Base-by-base conservation (phyloP, 805 yeast genomes). In the Yamadazyma takamatsuzukensis region DNA sequence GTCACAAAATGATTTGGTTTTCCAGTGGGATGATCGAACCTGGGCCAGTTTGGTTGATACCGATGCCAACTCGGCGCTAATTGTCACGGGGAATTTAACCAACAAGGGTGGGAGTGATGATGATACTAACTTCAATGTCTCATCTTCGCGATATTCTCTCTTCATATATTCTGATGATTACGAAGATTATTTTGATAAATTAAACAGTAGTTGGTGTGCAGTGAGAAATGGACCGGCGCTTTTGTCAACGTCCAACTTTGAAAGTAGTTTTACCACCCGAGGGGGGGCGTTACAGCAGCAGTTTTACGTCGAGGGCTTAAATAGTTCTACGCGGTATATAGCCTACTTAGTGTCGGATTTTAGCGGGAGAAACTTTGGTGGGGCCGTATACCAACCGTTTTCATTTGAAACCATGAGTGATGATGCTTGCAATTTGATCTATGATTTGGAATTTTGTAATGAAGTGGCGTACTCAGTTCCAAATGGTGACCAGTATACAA, bases 401-500 rank as follows among this genome's bases (percentile, higher is more conserved):
- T 54, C 56, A 22, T 84, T 90, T 38, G 70, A 73, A 25, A 76
- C 86, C 2, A 56, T 74, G 54, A 56, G 54, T 16, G 51, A 68
- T 2, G 61, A 64, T 13, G 72, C 84, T 2, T 90, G 98, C 54
- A 75, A 81, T 39, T 59, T 89, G 30, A 73, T 88, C 12, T 86
- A 75, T 52, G 83, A 76, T 37, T 64, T 90, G 38, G 78, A 74
- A 2, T 88, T 88, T 49, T 90, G 98, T 56, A 56, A 68, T 18
- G 74, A 76, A 28, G 94, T 90, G 15, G 93, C 96, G 1, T 90
- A 89, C 58, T 72, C 95, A 0, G 96, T 85, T 0, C 97, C 97
- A 0, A 67, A 55, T 5, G 60, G 59, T 11, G 32, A 30, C 6
- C 28, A 37, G 21, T 25, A 38, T 7, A 15, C 45, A 0, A 45